Evolutionary conservation across 2,329 filamentous ascomycete genomes (phyloP).

Genomic region (Xylariaceae sp.): DNA sequence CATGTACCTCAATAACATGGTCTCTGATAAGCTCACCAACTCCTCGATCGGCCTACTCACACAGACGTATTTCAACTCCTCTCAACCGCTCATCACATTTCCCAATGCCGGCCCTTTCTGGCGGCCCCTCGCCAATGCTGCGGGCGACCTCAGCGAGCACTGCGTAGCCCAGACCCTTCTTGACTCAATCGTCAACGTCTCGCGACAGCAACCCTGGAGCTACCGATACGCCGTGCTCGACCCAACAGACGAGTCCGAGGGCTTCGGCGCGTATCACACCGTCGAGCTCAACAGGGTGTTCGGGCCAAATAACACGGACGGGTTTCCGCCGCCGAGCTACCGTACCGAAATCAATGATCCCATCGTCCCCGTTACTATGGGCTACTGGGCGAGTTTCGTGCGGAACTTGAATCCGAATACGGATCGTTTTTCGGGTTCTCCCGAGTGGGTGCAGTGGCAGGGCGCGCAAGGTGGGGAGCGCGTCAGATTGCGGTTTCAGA

Average conservation of each 20-base stretch:
- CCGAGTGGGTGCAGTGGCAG: not conserved
- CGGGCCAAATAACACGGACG: slow-evolving; percentile 3
- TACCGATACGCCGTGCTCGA: slow-evolving; percentile 3
- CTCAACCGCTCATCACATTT: not conserved
- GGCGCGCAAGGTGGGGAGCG: not conserved
- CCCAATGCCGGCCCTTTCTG: not conserved
- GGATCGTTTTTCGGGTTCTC: not conserved
- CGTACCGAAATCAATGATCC: not conserved
- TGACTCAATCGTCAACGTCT: not conserved
- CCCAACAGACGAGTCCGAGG: not conserved
- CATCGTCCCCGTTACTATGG: slow-evolving; percentile 1
- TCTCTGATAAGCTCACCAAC: not conserved
- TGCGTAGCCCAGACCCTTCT: not conserved
- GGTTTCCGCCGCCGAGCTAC: not conserved
- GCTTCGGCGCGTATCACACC: slow-evolving; percentile 3
- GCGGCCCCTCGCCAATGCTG: slow-evolving; percentile 1
- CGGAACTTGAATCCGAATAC: not conserved
- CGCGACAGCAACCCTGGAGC: not conserved
- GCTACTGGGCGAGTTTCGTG: slow-evolving; percentile 2
- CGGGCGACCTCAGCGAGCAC: slow-evolving; percentile 1
- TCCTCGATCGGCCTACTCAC: not conserved
- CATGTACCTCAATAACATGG: not conserved
- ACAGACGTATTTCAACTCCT: not conserved
- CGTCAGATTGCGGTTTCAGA: not conserved
- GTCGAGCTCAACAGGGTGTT: not conserved